Evolutionary conservation across 2,329 filamentous ascomycete species (phyloP).

Genomic region (Ophiostoma australiae): DNA sequence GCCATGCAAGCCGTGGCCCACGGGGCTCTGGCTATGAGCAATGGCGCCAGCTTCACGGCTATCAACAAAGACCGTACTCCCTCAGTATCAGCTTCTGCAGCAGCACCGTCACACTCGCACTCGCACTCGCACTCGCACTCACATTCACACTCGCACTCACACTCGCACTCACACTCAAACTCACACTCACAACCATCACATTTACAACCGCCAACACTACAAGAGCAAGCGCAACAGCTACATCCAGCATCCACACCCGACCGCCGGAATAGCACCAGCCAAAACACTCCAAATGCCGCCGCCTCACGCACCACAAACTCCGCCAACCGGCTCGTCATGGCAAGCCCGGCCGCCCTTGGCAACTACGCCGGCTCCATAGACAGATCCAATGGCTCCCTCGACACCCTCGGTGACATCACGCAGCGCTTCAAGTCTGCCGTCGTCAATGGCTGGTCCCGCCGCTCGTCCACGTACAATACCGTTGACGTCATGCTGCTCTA

Average conservation of each 20-base stretch:
- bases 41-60: conserved; percentile 14
- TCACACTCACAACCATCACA: no score
- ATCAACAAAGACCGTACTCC: conserved; percentile 17
- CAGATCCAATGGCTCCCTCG: conserved; percentile 11
- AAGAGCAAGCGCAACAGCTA: background rate
- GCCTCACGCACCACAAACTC: background rate
- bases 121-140: background rate
- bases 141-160: no score
- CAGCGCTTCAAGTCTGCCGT: conserved; percentile 25
- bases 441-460: conserved; percentile 22
- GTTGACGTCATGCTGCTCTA: conserved; percentile 25
- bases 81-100: background rate
- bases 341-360: background rate
- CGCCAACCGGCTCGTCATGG: background rate
- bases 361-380: background rate
- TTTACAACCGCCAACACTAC: no score
- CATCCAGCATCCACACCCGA: background rate
- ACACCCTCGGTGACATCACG: conserved; percentile 26
- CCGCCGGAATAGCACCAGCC: background rate
- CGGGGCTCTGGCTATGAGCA: conserved; percentile 23
- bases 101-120: background rate
- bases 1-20: conserved; percentile 25
- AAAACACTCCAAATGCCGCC: background rate
- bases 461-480: conserved; percentile 24
- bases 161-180: background rate